Percentiles rank a stretch among this genome's conserved stretches.
Conservation (phyloP, 371 early-diverging fungal genomes). For the Mucor velutinosus region DNA sequence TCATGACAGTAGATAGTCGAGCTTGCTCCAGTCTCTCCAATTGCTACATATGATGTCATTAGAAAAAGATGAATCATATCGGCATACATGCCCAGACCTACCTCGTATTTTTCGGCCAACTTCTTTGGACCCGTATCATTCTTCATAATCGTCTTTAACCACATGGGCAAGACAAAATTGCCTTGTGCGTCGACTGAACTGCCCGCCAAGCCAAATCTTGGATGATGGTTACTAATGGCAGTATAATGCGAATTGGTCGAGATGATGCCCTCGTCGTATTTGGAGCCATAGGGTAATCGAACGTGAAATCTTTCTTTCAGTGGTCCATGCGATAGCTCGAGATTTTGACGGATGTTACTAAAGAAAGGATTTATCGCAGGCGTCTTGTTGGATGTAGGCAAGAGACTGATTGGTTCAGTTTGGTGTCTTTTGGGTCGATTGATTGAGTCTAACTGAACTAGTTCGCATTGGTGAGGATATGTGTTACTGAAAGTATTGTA, state of each 20-base stretch:
- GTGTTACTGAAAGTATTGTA: conserved; percentile 20
- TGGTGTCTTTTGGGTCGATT: not conserved
- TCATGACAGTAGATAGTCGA: conserved; percentile 54
- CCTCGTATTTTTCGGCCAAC: conserved; percentile 35
- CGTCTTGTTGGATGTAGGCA: conserved; percentile 2
- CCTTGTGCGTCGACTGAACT: conserved; percentile 23
- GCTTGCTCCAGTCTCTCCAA: conserved; percentile 53
- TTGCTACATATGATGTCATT: conserved; percentile 35
- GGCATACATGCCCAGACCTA: not conserved
- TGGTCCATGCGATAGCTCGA: conserved; percentile 34
- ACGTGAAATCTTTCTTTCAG: conserved; percentile 35
- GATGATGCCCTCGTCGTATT: conserved; percentile 5
- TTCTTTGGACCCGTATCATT: conserved; percentile 24
- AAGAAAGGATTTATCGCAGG: conserved; percentile 34
- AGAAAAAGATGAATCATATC: not conserved
- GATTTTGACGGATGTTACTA: conserved; percentile 40
- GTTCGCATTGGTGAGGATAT: conserved; percentile 30
- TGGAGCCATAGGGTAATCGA: conserved; percentile 21
- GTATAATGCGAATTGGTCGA: not conserved
- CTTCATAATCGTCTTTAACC: conserved; percentile 19
- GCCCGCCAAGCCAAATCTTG: conserved; percentile 22
- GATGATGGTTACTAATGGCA: conserved; percentile 4
- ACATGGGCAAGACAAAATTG: conserved; percentile 19
- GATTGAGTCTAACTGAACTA: not conserved
- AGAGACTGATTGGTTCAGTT: not conserved